Conservation (phyloP, 768 basidiomycete species). For the Macrolepiota fuliginosa region DNA sequence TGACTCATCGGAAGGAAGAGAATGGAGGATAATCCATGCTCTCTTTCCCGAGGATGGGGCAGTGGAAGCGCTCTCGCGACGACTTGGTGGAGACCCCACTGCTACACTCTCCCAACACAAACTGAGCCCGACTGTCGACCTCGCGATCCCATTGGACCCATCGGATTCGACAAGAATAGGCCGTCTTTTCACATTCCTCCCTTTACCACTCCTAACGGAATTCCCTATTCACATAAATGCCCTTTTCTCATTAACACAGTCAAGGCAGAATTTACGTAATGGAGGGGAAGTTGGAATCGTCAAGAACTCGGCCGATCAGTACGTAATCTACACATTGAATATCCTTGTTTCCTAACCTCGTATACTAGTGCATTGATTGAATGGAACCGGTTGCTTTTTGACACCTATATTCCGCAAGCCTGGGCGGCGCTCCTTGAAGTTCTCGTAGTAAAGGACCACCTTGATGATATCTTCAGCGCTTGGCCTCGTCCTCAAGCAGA, state of each 20-base stretch:
- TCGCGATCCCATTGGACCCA: conserved; percentile 30
- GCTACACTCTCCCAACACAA: conserved; percentile 35
- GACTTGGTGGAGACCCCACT: conserved; percentile 22
- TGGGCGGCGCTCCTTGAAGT: conserved; percentile 36
- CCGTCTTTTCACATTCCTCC: conserved; percentile 47
- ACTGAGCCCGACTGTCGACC: conserved; percentile 34
- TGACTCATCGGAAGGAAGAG: conserved; percentile 13
- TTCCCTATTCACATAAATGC: conserved; percentile 47
- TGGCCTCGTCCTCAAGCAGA: conserved; percentile 37
- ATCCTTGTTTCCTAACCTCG: not conserved
- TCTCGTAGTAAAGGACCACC: conserved; percentile 21
- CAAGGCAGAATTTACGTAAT: conserved; percentile 44
- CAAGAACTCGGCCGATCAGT: not conserved
- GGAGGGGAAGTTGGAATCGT: conserved; percentile 36
- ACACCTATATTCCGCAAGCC: conserved; percentile 39
- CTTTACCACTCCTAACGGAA: conserved; percentile 43
- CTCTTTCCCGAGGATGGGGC: conserved; percentile 26
- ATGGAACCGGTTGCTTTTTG: conserved; percentile 49
- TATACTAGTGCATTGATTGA: conserved; percentile 36
- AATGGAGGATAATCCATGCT: conserved; percentile 34
- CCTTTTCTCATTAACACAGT: conserved; percentile 43
- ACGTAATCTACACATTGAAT: not conserved
- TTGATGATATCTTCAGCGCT: conserved; percentile 30
- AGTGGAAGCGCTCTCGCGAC: conserved; percentile 21
- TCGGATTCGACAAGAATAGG: conserved; percentile 23